Base-by-base conservation (phyloP, 495 filamentous ascomycete genomes). In the Pyrenula aspistea region DNA sequence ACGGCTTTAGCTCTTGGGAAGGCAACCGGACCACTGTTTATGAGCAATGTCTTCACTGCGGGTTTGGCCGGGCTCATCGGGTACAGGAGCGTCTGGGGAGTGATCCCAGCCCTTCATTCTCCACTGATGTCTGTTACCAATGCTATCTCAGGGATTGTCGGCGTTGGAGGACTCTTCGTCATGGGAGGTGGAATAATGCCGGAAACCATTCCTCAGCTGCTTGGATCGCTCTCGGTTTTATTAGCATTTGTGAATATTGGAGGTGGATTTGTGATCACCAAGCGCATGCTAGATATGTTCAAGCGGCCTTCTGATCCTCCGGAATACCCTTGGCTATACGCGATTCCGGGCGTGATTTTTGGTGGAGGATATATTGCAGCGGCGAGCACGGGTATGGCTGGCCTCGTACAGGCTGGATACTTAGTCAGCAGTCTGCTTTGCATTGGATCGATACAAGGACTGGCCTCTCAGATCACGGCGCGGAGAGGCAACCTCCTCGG, bases 231-330 rank as follows among this genome's bases (percentile, higher is more conserved):
- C 0, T 91, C 87, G 11, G 88, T 92, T 11, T 77, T 91, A 2
- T 68, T 92, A 48, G 87, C 88, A 8, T 92, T 88, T 63, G 85
- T 89, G 56, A 92, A 92, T 66, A 78, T 92, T 2, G 83, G 84
- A 11, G 88, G 88, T 21, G 88, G 88, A 1, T 92, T 92, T 62
- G 85, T 89, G 15, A 85, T 92, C 53, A 88, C 87, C 2, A 90
- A 90, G 68, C 82, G 88, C 61, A 92, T 92, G 88, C 76, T 92
- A n/a, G 87, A 92, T 63, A 92, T 92, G 88, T 92, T 92, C 67
- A 86, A 85, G 58, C 80, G 83, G 2, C 79, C 84, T 2, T 89
- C 85, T 20, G 88, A 92, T 65, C 88, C 86, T 49, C 81, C 85
- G 1, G 88, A 92, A 63, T 92, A 88, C 55, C 86, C 86, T 0